Percentiles rank a stretch among this genome's conserved stretches.
Conservation (phyloP, 768 basidiomycete genomes). For the Fomitopsis serialis region DNA sequence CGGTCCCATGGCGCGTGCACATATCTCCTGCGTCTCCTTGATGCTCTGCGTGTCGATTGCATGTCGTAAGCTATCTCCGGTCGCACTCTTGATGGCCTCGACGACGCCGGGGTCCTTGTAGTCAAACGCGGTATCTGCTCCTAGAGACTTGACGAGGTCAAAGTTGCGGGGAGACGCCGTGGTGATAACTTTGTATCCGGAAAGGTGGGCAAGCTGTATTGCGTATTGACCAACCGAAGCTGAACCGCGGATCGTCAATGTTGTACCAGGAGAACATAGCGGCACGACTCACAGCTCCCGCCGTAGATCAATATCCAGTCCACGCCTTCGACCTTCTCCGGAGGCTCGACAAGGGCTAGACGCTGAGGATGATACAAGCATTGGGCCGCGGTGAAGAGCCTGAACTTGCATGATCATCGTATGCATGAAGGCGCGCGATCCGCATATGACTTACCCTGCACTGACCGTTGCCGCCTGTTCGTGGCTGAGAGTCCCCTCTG, state of each 20-base stretch:
- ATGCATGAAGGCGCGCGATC: neutral
- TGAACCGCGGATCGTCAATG: constrained; percentile 12
- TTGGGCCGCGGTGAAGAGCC: constrained; percentile 10
- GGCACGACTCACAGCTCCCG: constrained; percentile 18
- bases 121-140: constrained; percentile 29
- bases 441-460: constrained; percentile 4
- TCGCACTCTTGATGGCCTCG: constrained; percentile 10
- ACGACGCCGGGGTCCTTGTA: constrained; percentile 17
- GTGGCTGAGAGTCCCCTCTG: constrained; percentile 9
- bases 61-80: constrained; percentile 7
- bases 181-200: constrained; percentile 26
- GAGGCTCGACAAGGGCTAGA: constrained; percentile 11
- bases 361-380: constrained; percentile 11
- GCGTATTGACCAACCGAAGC: constrained; percentile 28
- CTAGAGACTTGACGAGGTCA: constrained; percentile 30
- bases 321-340: constrained; percentile 5
- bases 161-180: constrained; percentile 28
- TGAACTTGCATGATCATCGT: neutral
- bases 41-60: constrained; percentile 12
- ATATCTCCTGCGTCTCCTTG: constrained; percentile 5
- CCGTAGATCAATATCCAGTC: constrained; percentile 9
- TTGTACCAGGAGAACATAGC: neutral
- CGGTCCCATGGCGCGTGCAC: constrained; percentile 1
- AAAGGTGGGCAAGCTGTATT: constrained; percentile 23
- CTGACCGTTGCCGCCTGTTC: constrained; percentile 16